Base-by-base conservation (phyloP, 768 basidiomycete species). In the Trametes maxima region DNA sequence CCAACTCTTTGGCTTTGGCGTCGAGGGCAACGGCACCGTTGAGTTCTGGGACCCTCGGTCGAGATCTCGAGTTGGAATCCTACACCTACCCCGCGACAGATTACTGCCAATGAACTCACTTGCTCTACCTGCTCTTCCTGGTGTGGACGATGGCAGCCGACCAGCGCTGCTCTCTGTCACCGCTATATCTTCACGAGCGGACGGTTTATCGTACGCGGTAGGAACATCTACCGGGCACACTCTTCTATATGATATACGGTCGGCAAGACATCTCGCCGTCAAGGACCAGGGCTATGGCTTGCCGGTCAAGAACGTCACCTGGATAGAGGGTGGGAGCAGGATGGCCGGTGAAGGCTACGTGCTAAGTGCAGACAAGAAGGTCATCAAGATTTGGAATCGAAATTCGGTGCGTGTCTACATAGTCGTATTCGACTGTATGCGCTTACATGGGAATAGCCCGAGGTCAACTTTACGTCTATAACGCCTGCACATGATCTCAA, bases 211-310 rank as follows among this genome's bases (percentile, higher is more conserved):
- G 17, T 89, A 98, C 65, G 97, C 96, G 0, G 80, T 98, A 37
- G 97, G 96, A 14, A 98, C 96, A 1, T 94, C 92, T 10, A 93
- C 94, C 0, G 97, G 97, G 0, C 95, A 98, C 70, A 94, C 94
- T 0, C 76, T 98, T 4, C 79, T 99, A 14, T 99, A 98, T 72
- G 97, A 99, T 71, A 85, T 99, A 67, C 89, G 97, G 46, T 87
- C 91, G 10, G 82, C 88, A 5, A 82, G 81, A 40, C 88, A 93
- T 22, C 95, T 90, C 67, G 94, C 93, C 1, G 71, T 87, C 62
- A 98, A 99, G 70, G 97, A 99, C 70, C 97, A 98, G 75, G 97
- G 97, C 0, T 98, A 98, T 67, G 96, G 96, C 1, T 76, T 98
- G 46, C 90, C 95, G 0, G 80, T 99, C 35, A 90, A 90, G 72